A percentile compares a stretch with the other conserved stretches of the same genome.
Conservation (phyloP, 306 rosid species). For the Albizia julibrissin region DNA sequence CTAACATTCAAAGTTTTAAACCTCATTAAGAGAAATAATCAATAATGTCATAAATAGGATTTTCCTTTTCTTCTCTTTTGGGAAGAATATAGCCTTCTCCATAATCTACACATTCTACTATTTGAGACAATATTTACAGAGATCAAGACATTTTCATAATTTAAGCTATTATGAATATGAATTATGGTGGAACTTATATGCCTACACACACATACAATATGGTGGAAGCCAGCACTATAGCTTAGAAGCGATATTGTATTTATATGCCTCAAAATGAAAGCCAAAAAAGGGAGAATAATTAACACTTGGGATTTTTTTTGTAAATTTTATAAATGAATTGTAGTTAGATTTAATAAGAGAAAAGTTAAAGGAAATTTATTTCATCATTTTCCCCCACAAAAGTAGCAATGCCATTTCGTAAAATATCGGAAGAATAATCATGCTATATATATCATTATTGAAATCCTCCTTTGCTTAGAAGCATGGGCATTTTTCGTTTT, state of each 20-base stretch:
- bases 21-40: too few species aligned
- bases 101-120: neutral
- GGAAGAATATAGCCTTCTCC: too few species aligned
- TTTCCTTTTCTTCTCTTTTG: too few species aligned
- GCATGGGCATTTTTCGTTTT: neutral
- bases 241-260: neutral
- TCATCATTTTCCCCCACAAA: neutral
- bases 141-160: neutral
- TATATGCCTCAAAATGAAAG: neutral
- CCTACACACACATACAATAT: too few species aligned
- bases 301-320: neutral
- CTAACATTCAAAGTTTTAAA: too few species aligned
- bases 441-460: neutral
- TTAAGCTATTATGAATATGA: neutral
- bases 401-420: neutral
- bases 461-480: constrained; percentile 10
- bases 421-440: neutral
- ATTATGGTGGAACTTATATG: neutral
- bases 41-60: too few species aligned
- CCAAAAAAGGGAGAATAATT: neutral
- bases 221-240: neutral
- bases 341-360: neutral
- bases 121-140: neutral
- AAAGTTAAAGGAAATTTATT: neutral
- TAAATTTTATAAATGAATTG: neutral